A percentile compares a stretch with the other conserved stretches of the same genome.
Evolutionary conservation across 768 basidiomycete species (phyloP).

Genomic region (Tricholoma terreum): DNA sequence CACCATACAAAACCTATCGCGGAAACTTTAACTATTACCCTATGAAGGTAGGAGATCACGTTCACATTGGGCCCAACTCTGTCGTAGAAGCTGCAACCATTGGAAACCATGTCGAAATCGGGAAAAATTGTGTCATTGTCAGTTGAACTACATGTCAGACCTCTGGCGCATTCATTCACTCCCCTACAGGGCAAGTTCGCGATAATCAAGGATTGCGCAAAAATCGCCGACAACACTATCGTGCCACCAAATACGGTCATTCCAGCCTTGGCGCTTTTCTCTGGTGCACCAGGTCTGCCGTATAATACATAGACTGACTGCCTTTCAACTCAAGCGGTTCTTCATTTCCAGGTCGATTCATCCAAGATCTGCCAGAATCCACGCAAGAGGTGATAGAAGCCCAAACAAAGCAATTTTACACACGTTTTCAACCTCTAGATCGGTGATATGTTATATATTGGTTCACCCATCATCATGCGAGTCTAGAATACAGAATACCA

Average conservation of each 20-base stretch:
- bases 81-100: conserved; percentile 95
- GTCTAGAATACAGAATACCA: too few relatives aligned
- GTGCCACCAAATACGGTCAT: conserved; percentile 91
- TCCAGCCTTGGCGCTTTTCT: conserved; percentile 80
- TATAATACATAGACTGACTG: neutral
- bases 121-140: conserved; percentile 93
- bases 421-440: conserved; percentile 69
- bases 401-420: conserved; percentile 81
- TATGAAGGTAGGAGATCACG: conserved; percentile 94
- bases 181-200: conserved; percentile 83
- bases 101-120: conserved; percentile 92
- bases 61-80: conserved; percentile 85
- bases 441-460: conserved; percentile 16
- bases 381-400: conserved; percentile 90
- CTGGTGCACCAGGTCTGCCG: conserved; percentile 81
- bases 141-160: conserved; percentile 24
- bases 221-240: conserved; percentile 85
- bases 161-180: neutral
- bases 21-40: conserved; percentile 97
- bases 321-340: conserved; percentile 1
- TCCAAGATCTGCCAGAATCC: conserved; percentile 87
- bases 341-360: conserved; percentile 58
- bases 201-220: conserved; percentile 94
- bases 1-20: conserved; percentile 87
- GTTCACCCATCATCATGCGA: neutral